Conservation (phyloP, 257 asterid species). For the Paulownia fortunei region DNA sequence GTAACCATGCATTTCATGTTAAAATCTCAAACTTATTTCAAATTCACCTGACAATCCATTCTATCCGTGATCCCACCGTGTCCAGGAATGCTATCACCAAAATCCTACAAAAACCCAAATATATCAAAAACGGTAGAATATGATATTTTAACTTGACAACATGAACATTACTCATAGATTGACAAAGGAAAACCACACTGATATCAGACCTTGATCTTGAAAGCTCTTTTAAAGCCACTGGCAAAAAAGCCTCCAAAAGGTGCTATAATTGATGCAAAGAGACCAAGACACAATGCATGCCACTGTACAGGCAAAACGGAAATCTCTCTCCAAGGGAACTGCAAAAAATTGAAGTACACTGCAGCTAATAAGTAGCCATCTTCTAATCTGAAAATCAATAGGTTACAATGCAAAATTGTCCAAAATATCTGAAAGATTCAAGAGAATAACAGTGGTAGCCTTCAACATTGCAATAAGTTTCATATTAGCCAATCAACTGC, state of each 20-base stretch:
- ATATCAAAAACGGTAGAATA: slow-evolving; percentile 13
- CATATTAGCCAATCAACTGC: neutral
- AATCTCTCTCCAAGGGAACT: slow-evolving; percentile 78
- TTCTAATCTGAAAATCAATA: slow-evolving; percentile 5
- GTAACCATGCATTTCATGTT: neutral
- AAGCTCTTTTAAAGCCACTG: slow-evolving; percentile 91
- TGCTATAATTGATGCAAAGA: slow-evolving; percentile 86
- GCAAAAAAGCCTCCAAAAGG: slow-evolving; percentile 95
- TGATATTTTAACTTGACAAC: neutral
- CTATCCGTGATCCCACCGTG: slow-evolving; percentile 95
- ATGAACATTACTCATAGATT: neutral
- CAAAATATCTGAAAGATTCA: neutral
- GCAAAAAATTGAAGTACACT: slow-evolving; percentile 27
- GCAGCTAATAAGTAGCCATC: slow-evolving; percentile 24
- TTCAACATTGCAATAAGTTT: neutral
- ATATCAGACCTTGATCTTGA: slow-evolving; percentile 70
- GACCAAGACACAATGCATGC: slow-evolving; percentile 81
- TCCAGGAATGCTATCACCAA: slow-evolving; percentile 94
- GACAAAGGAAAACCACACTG: neutral
- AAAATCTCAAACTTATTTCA: neutral
- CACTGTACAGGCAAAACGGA: slow-evolving; percentile 76
- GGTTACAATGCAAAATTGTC: neutral
- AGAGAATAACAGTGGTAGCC: slow-evolving; percentile 1
- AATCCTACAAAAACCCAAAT: slow-evolving; percentile 56
- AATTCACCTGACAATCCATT: slow-evolving; percentile 89